phyloP scores from a whole-genome alignment of 2,329 filamentous ascomycete genomes.

The Fusarium luffae region DNA sequence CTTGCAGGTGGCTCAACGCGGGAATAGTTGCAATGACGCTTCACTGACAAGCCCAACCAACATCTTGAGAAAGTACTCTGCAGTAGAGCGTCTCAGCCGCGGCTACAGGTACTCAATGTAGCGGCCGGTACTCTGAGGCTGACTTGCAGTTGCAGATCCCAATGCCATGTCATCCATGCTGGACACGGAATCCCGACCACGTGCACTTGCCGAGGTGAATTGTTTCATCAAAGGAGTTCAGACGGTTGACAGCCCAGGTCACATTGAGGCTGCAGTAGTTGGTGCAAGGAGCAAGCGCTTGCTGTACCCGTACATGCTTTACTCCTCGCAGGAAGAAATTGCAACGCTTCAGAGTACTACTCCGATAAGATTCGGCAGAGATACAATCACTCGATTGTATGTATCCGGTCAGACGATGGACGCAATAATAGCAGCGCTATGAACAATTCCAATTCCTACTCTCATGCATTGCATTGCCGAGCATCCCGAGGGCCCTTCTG shows the following conservation, averaged over 20 bases:
- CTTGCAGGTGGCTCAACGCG: conserved; percentile 3
- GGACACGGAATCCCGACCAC: neutral
- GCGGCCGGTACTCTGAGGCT: neutral
- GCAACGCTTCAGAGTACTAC: neutral
- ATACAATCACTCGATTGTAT: conserved; percentile 27
- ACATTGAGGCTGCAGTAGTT: neutral
- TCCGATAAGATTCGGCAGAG: neutral
- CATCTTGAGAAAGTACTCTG: conserved; percentile 11
- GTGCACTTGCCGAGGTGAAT: conserved; percentile 14
- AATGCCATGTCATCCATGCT: conserved; percentile 12
- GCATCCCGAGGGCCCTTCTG: conserved; percentile 2
- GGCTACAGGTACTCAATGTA: neutral
- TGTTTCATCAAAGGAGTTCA: conserved; percentile 29
- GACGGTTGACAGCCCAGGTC: conserved; percentile 2
- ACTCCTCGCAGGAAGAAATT: neutral
- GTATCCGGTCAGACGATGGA: conserved; percentile 1
- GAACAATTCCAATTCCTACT: neutral
- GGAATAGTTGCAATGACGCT: neutral
- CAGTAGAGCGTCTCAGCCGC: neutral
- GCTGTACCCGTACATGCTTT: neutral
- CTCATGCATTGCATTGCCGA: conserved; percentile 20
- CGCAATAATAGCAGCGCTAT: neutral
- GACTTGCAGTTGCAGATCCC: conserved; percentile 9
- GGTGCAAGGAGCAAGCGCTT: neutral
- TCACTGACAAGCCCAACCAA: neutral